Evolutionary conservation across 1,284 basidiomycete genomes (phyloP), one percentile per base, ranked within the genome.

Genomic region (Entoloma clypeatum): DNA sequence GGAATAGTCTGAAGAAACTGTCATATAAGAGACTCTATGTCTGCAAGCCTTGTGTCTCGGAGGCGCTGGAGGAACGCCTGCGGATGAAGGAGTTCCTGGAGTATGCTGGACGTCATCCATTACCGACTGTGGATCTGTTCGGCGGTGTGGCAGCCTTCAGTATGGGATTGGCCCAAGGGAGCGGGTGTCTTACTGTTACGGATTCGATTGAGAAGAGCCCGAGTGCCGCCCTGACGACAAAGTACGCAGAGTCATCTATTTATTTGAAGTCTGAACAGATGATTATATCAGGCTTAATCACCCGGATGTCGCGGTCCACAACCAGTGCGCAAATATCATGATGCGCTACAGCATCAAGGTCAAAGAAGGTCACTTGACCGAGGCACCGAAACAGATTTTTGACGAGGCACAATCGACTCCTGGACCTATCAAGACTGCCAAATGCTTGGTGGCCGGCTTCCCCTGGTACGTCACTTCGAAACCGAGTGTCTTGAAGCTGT

Each of bases 191-290:
- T 38, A 68, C 75, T 45, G 56, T 83, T 2, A 79, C 75, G 0
- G 77, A 85, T 64, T 72, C 79, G 0, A 60, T 86, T 25, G 85
- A 88, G 50, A 78, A 85, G 19, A 67, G 72, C 24, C 81, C 83
- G 0, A 85, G 81, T 52, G 81, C 86, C n/a, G 79, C 80, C 0
- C 59, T 62, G 43, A 85, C 85, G 1, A 59, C 81, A 13, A 62
- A 60, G 84, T 83, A 51, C 39, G 73, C 59, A 28, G 8, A 2
- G n/a, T 19, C 4, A 16, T 5, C 14, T 19, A 13, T 32, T 43
- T 9, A 39, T 39, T 27, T 30, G 13, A 30, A 11, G 39, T n/a
- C 21, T 28, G 22, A 30, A 27, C 16, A 25, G 10, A 5, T 39
- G 27, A 36, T n/a, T 11, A 18, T 8, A 8, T 18, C 18, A 72